Base-by-base conservation (phyloP, 257 asterid species). In the Capsicum chinense region DNA sequence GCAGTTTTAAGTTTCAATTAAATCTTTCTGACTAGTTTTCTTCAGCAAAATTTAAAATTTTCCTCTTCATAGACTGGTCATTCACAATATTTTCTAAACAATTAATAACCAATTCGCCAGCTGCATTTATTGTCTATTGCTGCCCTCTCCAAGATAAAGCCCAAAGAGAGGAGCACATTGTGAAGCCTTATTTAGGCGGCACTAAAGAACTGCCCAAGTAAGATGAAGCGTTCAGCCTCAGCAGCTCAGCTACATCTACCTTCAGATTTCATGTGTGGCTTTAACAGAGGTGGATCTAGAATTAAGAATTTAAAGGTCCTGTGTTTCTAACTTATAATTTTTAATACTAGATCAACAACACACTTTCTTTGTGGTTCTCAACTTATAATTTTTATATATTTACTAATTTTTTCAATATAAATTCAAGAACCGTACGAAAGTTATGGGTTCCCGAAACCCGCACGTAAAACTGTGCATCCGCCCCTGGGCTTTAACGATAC, bases 191-290 rank as follows among this genome's bases (percentile, higher is more conserved):
- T 71, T 10, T 73, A 73, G 3, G 39, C 59, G 21, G 21, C 21
- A 73, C 59, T 73, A 73, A 71, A 44, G 17, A 73, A 73, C 59
- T 73, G 42, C 56, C 60, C 4, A 48, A 73, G 60, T 19, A 47
- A 47, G 58, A 47, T 47, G 39, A 47, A 7, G 33, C 59, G 6
- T n/a, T 73, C 80, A 47, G 81, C 62, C 81, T 74, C 81, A 66
- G n/a, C 44, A 11, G 71, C n/a, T 66, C 71, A 50, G 63, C 21
- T 52, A 54, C 63, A 76, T 47, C 63, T 21, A 76, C 21, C 6
- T 76, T 52, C 81, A 76, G 81, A 76, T 35, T 33, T 21, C 62
- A 52, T 7, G 19, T 13, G 19, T 26, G 63, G 26, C 47, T 50
- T 76, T 11, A 21, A 7, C 5, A 52, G 52, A n/a, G n/a, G n/a